Conservation (phyloP, 2,329 filamentous ascomycete genomes). For the Myrmaecium sp. region DNA sequence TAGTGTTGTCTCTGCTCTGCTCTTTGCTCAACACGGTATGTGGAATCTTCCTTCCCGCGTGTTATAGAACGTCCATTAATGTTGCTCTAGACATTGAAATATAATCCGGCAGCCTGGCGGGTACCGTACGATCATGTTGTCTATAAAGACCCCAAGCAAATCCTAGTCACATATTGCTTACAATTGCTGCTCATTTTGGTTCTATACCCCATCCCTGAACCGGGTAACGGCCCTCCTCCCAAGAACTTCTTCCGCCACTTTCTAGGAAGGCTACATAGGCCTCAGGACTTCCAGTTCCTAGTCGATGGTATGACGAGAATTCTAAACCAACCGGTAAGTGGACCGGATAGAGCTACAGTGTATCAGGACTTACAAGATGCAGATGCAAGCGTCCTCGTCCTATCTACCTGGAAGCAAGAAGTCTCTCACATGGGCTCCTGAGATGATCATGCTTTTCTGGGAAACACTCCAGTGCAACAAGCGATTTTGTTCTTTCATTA, state of each 20-base stretch:
- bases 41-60: conserved; percentile 6
- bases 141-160: conserved; percentile 79
- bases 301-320: conserved; percentile 89
- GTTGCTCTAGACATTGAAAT: conserved; percentile 62
- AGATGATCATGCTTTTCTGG: conserved; percentile 96
- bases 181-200: conserved; percentile 77
- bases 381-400: conserved; percentile 70
- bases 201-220: conserved; percentile 75
- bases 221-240: conserved; percentile 42
- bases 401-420: conserved; percentile 77
- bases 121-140: conserved; percentile 88
- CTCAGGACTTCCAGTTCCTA: conserved; percentile 95
- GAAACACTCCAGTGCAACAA: conserved; percentile 96
- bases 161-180: conserved; percentile 78
- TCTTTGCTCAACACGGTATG: conserved; percentile 83
- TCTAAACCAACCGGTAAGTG: conserved; percentile 61
- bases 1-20: conserved; percentile 77
- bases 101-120: conserved; percentile 85
- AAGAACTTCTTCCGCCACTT: conserved; percentile 95
- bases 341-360: too few relatives aligned
- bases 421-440: conserved; percentile 71
- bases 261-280: conserved; percentile 72
- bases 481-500: conserved; percentile 87
- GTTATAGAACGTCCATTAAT: too few relatives aligned
- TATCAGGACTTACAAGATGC: conserved; percentile 9